These are phyloP conservation scores for Candida sp. DNA, from an alignment of 1,139 yeast species.

Conservation along the genomic window DNA sequence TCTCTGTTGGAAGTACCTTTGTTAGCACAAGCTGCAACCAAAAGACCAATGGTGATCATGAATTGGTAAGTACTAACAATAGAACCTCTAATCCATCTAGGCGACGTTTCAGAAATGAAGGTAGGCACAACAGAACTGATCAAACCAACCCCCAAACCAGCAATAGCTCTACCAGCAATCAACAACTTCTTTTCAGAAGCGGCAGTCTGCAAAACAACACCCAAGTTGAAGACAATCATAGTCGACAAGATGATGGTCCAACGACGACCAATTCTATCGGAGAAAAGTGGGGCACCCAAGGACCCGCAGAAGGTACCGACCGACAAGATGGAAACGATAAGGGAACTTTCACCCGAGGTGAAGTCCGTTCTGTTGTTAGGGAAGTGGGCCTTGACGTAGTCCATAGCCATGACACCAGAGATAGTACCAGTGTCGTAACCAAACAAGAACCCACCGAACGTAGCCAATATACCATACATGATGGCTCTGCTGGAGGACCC, in stretches of 20 bases:
- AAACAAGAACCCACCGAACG: constrained; percentile 71
- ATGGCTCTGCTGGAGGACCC: constrained; percentile 54
- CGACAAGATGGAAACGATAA: constrained; percentile 69
- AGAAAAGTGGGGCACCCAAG: constrained; percentile 54
- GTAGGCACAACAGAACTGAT: constrained; percentile 66
- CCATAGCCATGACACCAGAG: constrained; percentile 77
- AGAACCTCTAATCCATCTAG: constrained; percentile 73
- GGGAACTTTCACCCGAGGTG: constrained; percentile 61
- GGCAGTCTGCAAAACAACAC: constrained; percentile 65
- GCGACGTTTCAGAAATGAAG: constrained; percentile 70
- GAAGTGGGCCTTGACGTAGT: constrained; percentile 60
- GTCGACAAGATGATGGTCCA: constrained; percentile 54
- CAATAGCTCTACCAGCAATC: constrained; percentile 61
- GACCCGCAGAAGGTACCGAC: constrained; percentile 79
- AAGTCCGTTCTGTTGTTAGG: constrained; percentile 27
- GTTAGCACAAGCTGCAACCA: constrained; percentile 66
- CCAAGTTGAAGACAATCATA: constrained; percentile 58
- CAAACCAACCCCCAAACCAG: constrained; percentile 72
- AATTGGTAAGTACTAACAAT: constrained; percentile 68
- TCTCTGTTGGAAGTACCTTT: constrained; percentile 57
- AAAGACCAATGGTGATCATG: constrained; percentile 65
- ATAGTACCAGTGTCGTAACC: constrained; percentile 86
- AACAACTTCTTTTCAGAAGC: constrained; percentile 43
- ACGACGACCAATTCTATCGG: constrained; percentile 67
- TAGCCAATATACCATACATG: constrained; percentile 51